A percentile compares a stretch with the other conserved stretches of the same genome.
Evolutionary conservation across 208 protist species (phyloP).

Genomic region (Strigomonas culicis): DNA sequence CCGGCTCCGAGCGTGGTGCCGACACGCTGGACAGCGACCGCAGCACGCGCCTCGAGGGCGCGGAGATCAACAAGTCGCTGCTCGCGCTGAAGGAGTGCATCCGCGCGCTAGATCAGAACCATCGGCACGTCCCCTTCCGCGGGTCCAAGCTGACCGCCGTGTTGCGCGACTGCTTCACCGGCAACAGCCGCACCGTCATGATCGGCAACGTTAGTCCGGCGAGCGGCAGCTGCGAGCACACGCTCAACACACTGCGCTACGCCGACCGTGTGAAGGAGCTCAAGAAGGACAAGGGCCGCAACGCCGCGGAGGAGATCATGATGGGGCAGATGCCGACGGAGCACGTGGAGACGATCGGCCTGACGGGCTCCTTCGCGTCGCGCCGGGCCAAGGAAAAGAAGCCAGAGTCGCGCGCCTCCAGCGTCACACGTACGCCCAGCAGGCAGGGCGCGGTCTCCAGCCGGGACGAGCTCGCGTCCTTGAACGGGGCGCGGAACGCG

Average conservation of each 20-base stretch:
- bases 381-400: constrained; percentile 75
- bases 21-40: constrained; percentile 95
- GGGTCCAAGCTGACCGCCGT: constrained; percentile 97
- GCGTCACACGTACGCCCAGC: background rate
- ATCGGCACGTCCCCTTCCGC: constrained; percentile 97
- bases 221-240: constrained; percentile 92
- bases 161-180: constrained; percentile 95
- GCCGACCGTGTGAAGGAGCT: constrained; percentile 96
- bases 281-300: constrained; percentile 59
- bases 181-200: constrained; percentile 96
- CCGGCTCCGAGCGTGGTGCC: constrained; percentile 96
- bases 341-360: constrained; percentile 77
- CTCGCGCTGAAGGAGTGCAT: constrained; percentile 99
- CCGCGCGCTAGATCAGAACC: constrained; percentile 91
- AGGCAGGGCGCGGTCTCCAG: background rate
- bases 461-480: constrained; percentile 7
- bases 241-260: constrained; percentile 98
- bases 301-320: constrained; percentile 77
- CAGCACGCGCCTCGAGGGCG: constrained; percentile 95
- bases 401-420: constrained; percentile 28
- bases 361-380: constrained; percentile 71
- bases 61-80: constrained; percentile 99
- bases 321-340: constrained; percentile 91
- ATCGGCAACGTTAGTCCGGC: constrained; percentile 95
- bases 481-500: constrained; percentile 11